Evolutionary conservation across 2,329 filamentous ascomycete genomes (phyloP), one percentile per base, ranked within the genome.

Genomic region (Ascosphaera apis): DNA sequence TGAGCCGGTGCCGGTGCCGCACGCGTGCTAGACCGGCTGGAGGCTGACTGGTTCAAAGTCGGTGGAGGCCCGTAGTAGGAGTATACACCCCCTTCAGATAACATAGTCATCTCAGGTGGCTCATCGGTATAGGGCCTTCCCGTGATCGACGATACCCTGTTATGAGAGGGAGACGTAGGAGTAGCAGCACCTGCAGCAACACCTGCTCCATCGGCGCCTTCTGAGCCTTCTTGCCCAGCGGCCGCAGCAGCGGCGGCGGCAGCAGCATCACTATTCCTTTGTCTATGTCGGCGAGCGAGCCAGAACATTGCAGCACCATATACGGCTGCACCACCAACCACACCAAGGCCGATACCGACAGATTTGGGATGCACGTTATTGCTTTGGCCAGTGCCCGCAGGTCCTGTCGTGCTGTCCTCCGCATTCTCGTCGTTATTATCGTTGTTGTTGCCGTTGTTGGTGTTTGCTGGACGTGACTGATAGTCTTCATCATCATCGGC

Each of bases 231-330:
- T 13, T 13, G n/a, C 7, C 30, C 30, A 13, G 30, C 30, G 7
- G 30, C n/a, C 9, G 8, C 25, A 15, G 30, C n/a, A 15, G n/a
- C n/a, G 7, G 7, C n/a, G n/a, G 30, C 30, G 12, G 30, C 30
- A 21, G 19, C 19, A 21, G 19, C 19, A 9, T 21, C 19, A 9
- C 9, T 21, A 21, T 21, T 21, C 66, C 78, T 82, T 61, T 78
- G 76, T 65, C 84, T 81, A 67, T 92, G 92, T 40, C 84, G 71
- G 41, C 83, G 75, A 35, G 84, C 84, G 44, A 92, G 72, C 48
- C 88, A 74, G 61, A 92, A 86, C 84, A 93, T 92, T 53, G 81
- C 83, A 9, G 78, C 80, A 49, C 83, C 84, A 46, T 92, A 92
- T n/a, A 82, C 74, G 35, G 75, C 77, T 31, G 80, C 81, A 48